Evolutionary conservation across 2,329 filamentous ascomycete species (phyloP), one percentile per base, ranked within the genome.

Genomic region (Colletotrichum falcatum): DNA sequence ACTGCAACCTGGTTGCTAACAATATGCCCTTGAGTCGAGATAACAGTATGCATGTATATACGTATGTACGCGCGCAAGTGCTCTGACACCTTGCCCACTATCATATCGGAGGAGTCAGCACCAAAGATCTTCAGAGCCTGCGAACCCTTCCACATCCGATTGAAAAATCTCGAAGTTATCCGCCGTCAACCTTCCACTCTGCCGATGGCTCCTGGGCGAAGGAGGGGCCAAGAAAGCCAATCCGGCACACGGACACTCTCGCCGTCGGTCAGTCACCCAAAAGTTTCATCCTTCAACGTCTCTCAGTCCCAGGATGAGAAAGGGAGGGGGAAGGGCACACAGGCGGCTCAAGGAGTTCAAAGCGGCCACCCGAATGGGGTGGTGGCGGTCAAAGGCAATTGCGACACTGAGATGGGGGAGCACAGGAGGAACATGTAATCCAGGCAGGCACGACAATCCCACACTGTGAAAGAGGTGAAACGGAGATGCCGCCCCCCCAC

Each of bases 401-500:
- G 58, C 42, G 42, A 60, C 46, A 37, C 12, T n/a, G n/a, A n/a
- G n/a, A n/a, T n/a, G n/a, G n/a, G n/a, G n/a, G n/a, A n/a, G n/a
- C n/a, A 23, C 14, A 60, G 11, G 30, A 23, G 28, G 30, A 16
- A 6, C 23, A 35, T 49, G 3, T 20, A 28, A 30, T 49, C 30
- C 8, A n/a, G 33, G 9, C 35, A 62, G 20, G 44, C 18, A n/a
- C 11, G 30, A n/a, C 23, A 35, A 26, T 28, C 8, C 6, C 23
- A 49, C 20, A 49, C 46, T 49, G 23, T 48, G 46, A 18, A 18
- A 49, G 23, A 28, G 46, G 59, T 58, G 61, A 58, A 44, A 64
- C 53, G 28, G n/a, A 35, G 30, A 46, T 28, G 48, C 28, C 49
- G 18, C 20, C 39, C 30, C 39, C 30, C 39, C 23, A 33, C 51